Conservation (phyloP, 2,329 filamentous ascomycete species). For the Mariannaea sp. region DNA sequence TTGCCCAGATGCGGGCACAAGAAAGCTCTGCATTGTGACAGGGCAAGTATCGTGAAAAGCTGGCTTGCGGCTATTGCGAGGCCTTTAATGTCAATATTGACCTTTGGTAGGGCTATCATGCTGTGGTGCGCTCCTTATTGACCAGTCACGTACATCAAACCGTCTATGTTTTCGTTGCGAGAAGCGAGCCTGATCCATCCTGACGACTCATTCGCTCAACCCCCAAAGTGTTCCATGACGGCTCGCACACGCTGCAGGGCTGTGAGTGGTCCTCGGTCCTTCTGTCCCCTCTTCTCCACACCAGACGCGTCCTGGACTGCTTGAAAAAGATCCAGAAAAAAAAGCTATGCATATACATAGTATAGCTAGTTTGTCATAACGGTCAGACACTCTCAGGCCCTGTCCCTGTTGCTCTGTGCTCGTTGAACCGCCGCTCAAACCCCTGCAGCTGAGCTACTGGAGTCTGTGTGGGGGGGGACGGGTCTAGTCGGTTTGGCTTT, state of each 20-base stretch:
- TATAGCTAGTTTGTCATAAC: constrained; percentile 29
- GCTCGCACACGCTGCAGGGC: constrained; percentile 20
- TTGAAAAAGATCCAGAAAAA: too few species aligned
- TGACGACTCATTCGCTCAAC: constrained; percentile 27
- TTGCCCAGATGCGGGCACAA: not conserved
- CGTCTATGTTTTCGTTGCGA: constrained; percentile 13
- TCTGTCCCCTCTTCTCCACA: constrained; percentile 31
- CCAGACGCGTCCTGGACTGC: constrained; percentile 26
- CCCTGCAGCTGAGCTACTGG: too few species aligned
- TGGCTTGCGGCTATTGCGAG: constrained; percentile 1
- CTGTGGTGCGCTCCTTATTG: constrained; percentile 3
- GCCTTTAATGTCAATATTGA: constrained; percentile 21
- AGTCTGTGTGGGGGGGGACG: constrained; percentile 21
- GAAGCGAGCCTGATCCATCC: constrained; percentile 22
- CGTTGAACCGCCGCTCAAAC: too few species aligned
- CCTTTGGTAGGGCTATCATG: constrained; percentile 16
- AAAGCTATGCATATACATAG: too few species aligned
- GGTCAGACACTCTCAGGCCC: not conserved
- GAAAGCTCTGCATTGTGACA: constrained; percentile 1
- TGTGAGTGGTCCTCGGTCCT: constrained; percentile 39
- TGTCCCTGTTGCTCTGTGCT: constrained; percentile 26
- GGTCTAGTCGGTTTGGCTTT: constrained; percentile 10
- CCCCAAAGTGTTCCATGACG: constrained; percentile 21
- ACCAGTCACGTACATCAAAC: constrained; percentile 15
- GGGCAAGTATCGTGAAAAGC: constrained; percentile 1